Evolutionary conservation across 257 asterid species (phyloP), one percentile per base, ranked within the genome.

Genomic region (Capsicum pubescens): DNA sequence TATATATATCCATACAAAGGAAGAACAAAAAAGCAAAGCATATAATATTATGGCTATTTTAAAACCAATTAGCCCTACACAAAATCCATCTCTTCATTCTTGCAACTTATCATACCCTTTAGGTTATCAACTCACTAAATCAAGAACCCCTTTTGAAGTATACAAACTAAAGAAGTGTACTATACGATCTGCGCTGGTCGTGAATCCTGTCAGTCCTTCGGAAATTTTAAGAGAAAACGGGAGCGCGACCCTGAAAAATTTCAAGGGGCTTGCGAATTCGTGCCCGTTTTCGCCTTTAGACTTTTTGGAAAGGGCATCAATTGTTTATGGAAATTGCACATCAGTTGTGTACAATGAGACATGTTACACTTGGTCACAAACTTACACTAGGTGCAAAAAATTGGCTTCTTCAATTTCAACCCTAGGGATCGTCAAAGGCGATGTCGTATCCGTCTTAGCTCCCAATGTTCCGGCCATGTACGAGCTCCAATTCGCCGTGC

Each of bases 401-500:
- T 74, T 92, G n/a, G 93, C 92, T 3, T 91, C 95, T 0, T 91
- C 94, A 1, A 87, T 92, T 3, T 84, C 15, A 17, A 54, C 88
- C 3, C 76, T 89, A 3, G 94, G 94, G 12, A 60, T 92, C 70
- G 13, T 17, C 1, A 78, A 72, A 26, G 90, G 91, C 67, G 91
- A 91, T 14, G 91, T 90, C 13, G 94, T 93, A 21, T 91, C 94
- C 9, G 94, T 92, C 2, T 68, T 93, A 5, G 94, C 95, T 7
- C 95, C 97, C 0, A 93, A 90, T 54, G 58, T 90, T 17, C 97
- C 94, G 21, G 94, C 94, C 79, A 92, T 93, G 90, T 87, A 82
- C 52, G 97, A 93, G 91, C 93, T 91, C 69, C 95, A 93, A n/a
- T 93, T 91, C 48, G 91, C 94, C 0, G 89, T 90, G 4, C 95